Conservation (phyloP, 1,284 basidiomycete genomes). For the Ganoderma lingzhi region DNA sequence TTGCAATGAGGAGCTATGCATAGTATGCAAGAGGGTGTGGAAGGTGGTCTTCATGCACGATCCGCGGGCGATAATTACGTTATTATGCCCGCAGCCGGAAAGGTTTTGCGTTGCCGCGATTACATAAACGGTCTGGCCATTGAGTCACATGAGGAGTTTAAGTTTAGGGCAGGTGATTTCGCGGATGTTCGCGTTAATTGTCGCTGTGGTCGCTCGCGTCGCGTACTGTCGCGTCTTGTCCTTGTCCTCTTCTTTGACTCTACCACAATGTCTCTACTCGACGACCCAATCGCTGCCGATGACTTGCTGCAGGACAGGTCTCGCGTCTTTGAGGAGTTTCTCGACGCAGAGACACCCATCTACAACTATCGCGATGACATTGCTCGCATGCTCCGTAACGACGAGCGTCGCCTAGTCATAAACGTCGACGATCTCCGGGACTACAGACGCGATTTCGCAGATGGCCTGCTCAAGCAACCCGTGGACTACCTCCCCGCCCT, state of each 20-base stretch:
- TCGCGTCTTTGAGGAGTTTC: constrained; percentile 88
- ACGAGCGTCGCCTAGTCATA: constrained; percentile 91
- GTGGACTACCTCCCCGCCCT: constrained; percentile 92
- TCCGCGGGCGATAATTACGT: not conserved
- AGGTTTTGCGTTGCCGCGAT: not conserved
- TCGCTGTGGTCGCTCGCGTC: constrained; percentile 20
- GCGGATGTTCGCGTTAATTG: constrained; percentile 36
- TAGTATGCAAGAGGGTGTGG: not conserved
- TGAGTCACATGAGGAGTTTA: constrained; percentile 33
- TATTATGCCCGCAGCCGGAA: not conserved
- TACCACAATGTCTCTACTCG: constrained; percentile 64
- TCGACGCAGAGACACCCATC: constrained; percentile 78
- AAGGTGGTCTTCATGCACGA: not conserved
- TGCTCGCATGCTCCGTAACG: constrained; percentile 83
- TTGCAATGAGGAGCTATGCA: not conserved
- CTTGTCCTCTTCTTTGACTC: constrained; percentile 31
- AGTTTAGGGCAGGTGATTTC: constrained; percentile 43
- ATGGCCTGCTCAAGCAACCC: constrained; percentile 90
- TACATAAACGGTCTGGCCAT: not conserved
- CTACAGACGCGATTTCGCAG: constrained; percentile 85
- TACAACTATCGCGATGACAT: constrained; percentile 93
- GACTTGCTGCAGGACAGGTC: constrained; percentile 80
- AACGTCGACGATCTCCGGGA: constrained; percentile 98
- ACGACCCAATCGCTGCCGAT: constrained; percentile 69
- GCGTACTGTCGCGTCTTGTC: constrained; percentile 21